phyloP scores from a whole-genome alignment of 1,139 yeast genomes.

The Kazachstania sp. region DNA sequence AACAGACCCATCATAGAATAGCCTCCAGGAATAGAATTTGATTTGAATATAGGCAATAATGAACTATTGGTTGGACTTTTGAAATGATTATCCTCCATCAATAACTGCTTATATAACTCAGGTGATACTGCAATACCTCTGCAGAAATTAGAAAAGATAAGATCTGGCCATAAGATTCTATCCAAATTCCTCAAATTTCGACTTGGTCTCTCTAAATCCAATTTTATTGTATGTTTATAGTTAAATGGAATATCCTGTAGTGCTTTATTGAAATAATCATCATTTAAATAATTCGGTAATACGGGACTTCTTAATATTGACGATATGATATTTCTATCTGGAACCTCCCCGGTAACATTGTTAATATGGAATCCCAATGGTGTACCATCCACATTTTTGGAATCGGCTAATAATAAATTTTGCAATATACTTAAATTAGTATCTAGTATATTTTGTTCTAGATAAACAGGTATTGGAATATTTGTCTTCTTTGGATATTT shows the following conservation, averaged over 20 bases:
- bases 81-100: constrained; percentile 1
- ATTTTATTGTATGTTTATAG: constrained; percentile 7
- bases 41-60: constrained; percentile 9
- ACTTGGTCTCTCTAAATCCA: constrained; percentile 5
- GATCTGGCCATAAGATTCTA: constrained; percentile 16
- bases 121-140: constrained; percentile 16
- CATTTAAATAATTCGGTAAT: background rate
- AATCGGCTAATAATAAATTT: constrained; percentile 2
- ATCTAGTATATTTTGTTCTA: background rate
- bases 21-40: constrained; percentile 10
- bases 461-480: background rate
- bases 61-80: constrained; percentile 10
- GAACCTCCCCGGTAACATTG: background rate
- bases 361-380: background rate
- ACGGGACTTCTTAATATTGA: constrained; percentile 1
- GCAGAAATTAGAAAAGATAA: constrained; percentile 13
- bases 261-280: background rate
- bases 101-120: constrained; percentile 2
- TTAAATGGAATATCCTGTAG: constrained; percentile 2
- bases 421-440: background rate
- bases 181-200: background rate
- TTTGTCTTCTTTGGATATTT: background rate
- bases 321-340: background rate
- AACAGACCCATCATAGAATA: constrained; percentile 19
- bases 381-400: background rate